Evolutionary conservation across 768 basidiomycete species (phyloP), one percentile per base, ranked within the genome.

Genomic region (Tricholoma furcatifolium): DNA sequence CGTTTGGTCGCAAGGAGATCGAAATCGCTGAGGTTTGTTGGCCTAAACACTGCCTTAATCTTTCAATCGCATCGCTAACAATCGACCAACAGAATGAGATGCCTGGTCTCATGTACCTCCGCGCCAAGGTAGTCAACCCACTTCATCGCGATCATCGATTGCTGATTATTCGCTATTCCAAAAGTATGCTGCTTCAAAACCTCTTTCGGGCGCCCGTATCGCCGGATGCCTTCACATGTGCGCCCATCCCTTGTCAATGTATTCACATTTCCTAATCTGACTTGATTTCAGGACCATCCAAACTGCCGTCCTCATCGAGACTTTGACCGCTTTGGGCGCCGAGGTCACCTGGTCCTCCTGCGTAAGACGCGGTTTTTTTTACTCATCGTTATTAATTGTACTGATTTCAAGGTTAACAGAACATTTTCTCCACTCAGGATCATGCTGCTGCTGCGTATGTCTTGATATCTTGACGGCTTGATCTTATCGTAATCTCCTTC

Each of bases 381-480:
- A 40, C 32, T 20, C 27, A 39, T 50, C 32, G 42, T 21, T 12
- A 8, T 10, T 27, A 9, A 55, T 12, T 50, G 6, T 39, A 39
- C 35, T 55, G 43, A 51, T 20, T 11, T 32, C 35, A 31, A 5
- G 7, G 7, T 18, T 40, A 65, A 32, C 56, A 93, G 92, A 97
- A 99, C 79, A 99, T 99, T 70, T 99, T 96, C 78, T 98, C 97
- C 45, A 99, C 97, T 47, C 97, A 99, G 75, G 97, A 99, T 71
- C 97, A 99, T 74, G 97, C 97, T 49, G 97, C 97, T 47, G 90
- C 97, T 60, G 97, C 92, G 89, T 92, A 70, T 66, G 87, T 80
- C 14, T 14, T 17, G 17, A 39, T 9, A 53, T 40, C 36, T 43
- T 36, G 27, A 10, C 14, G 20, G 12, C 17, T 51, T 43, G 42